Evolutionary conservation across 805 yeast genomes (phyloP).

Genomic region (Pichia heedii): DNA sequence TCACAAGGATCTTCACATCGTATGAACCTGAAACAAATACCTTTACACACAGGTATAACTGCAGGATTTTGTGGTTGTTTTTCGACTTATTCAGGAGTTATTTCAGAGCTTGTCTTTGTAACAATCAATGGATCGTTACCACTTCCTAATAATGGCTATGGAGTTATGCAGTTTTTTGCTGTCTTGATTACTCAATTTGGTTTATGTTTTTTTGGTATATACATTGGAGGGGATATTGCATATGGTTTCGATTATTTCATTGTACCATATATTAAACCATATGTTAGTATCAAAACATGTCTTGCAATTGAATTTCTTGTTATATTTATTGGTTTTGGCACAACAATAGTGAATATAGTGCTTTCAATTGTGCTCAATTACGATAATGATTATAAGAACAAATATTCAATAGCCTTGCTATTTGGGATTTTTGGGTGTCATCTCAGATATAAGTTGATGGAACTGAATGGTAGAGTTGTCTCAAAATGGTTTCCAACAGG

Average conservation of each 20-base stretch:
- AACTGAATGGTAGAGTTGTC: slow-evolving; percentile 32
- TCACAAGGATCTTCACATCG: background rate
- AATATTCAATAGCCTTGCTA: slow-evolving; percentile 57
- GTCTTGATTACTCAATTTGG: slow-evolving; percentile 53
- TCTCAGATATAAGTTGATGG: slow-evolving; percentile 45
- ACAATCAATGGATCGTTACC: slow-evolving; percentile 33
- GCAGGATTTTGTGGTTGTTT: slow-evolving; percentile 80
- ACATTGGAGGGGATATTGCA: slow-evolving; percentile 46
- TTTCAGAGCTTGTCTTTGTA: slow-evolving; percentile 43
- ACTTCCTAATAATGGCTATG: slow-evolving; percentile 62
- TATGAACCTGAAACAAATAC: slow-evolving; percentile 30
- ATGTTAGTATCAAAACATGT: slow-evolving; percentile 8
- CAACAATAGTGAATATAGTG: slow-evolving; percentile 32
- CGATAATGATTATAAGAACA: slow-evolving; percentile 39
- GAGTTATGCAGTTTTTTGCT: slow-evolving; percentile 64
- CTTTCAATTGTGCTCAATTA: slow-evolving; percentile 29
- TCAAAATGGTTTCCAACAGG: slow-evolving; percentile 42
- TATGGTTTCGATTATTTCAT: slow-evolving; percentile 3
- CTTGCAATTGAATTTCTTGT: slow-evolving; percentile 9
- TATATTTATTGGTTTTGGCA: slow-evolving; percentile 16
- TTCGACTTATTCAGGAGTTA: slow-evolving; percentile 65
- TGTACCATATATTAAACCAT: background rate
- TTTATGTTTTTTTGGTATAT: slow-evolving; percentile 51
- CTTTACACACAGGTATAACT: slow-evolving; percentile 50
- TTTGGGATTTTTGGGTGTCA: slow-evolving; percentile 68